A percentile compares a stretch with the other conserved stretches of the same genome.
Conservation (phyloP, 345 rosid species). For the Cardamine resedifolia region DNA sequence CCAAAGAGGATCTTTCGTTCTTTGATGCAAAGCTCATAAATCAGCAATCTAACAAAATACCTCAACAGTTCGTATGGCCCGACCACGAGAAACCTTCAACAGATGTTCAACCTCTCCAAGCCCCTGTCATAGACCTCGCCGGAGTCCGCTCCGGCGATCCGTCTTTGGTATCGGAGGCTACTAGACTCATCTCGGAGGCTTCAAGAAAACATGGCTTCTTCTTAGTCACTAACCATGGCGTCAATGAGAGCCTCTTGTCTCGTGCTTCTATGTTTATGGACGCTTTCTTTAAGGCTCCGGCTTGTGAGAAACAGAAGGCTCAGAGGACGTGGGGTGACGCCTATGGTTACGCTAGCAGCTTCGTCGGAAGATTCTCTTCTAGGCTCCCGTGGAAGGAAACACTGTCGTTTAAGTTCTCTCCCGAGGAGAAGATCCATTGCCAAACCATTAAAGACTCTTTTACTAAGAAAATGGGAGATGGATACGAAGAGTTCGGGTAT, state of each 20-base stretch:
- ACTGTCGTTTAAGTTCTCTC: slow-evolving; percentile 53
- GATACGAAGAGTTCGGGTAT: slow-evolving; percentile 66
- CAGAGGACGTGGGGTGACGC: slow-evolving; percentile 61
- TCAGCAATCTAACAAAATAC: slow-evolving; percentile 48
- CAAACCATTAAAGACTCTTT: slow-evolving; percentile 52
- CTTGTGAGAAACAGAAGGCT: slow-evolving; percentile 58
- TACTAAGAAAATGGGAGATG: slow-evolving; percentile 53
- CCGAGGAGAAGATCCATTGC: slow-evolving; percentile 28
- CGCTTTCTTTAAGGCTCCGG: slow-evolving; percentile 56
- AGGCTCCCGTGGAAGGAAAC: neutral
- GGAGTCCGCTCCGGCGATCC: slow-evolving; percentile 58
- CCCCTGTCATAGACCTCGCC: slow-evolving; percentile 65
- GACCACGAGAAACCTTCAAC: slow-evolving; percentile 66
- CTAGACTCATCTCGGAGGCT: slow-evolving; percentile 56
- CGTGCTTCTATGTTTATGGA: slow-evolving; percentile 53
- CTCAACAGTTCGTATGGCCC: slow-evolving; percentile 83
- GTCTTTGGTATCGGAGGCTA: slow-evolving; percentile 42
- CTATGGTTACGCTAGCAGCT: slow-evolving; percentile 64
- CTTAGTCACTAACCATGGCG: slow-evolving; percentile 70
- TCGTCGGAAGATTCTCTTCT: slow-evolving; percentile 61
- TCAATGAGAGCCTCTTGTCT: slow-evolving; percentile 48
- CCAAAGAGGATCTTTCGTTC: slow-evolving; percentile 34
- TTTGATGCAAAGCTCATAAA: slow-evolving; percentile 59
- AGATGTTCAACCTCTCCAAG: slow-evolving; percentile 48
- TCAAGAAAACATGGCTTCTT: slow-evolving; percentile 83